Evolutionary conservation across 2,329 filamentous ascomycete species (phyloP).

Genomic region (Aspergillus fumigatiaffinis): DNA sequence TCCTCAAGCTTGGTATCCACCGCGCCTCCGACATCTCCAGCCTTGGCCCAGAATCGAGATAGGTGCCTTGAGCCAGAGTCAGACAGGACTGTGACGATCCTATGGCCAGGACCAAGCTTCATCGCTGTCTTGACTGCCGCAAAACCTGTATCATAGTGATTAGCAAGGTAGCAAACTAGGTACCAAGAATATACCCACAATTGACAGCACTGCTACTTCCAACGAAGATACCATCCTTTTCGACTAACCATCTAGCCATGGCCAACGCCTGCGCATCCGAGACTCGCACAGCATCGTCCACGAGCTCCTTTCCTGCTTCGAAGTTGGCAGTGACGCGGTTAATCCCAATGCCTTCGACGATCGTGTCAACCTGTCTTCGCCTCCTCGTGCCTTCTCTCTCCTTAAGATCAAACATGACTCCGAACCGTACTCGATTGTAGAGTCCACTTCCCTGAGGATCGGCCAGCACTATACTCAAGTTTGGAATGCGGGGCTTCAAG

Average conservation of each 20-base stretch:
- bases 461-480: conserved; percentile 72
- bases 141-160: conserved; percentile 35
- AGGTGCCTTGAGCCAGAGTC: conserved; percentile 50
- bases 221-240: conserved; percentile 90
- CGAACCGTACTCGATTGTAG: conserved; percentile 86
- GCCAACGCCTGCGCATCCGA: conserved; percentile 81
- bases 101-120: conserved; percentile 45
- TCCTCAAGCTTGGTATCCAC: conserved; percentile 45
- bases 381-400: conserved; percentile 88
- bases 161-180: conserved; percentile 12
- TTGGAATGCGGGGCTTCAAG: conserved; percentile 68
- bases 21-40: conserved; percentile 45
- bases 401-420: conserved; percentile 89
- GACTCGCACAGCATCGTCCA: conserved; percentile 87
- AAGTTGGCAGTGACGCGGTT: conserved; percentile 95
- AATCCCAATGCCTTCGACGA: conserved; percentile 94
- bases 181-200: conserved; percentile 50
- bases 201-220: conserved; percentile 97
- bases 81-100: conserved; percentile 47
- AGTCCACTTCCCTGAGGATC: conserved; percentile 93
- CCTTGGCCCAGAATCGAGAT: conserved; percentile 50
- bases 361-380: conserved; percentile 86
- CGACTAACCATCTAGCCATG: conserved; percentile 96
- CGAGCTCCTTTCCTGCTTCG: conserved; percentile 75
- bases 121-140: conserved; percentile 46